phyloP scores from a whole-genome alignment of 495 filamentous ascomycete species.

The Penicillium desertorum region DNA sequence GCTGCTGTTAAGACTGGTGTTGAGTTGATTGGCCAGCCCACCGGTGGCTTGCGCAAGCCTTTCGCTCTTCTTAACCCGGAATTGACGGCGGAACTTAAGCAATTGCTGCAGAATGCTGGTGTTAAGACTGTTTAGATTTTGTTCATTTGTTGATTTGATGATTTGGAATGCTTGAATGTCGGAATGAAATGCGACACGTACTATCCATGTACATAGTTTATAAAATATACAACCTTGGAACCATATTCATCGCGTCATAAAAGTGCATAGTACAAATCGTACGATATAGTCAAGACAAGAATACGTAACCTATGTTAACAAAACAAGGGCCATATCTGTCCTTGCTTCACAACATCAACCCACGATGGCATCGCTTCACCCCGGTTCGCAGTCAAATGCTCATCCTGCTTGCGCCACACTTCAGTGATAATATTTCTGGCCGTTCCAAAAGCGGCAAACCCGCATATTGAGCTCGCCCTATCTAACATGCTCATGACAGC shows the following conservation, averaged over 20 bases:
- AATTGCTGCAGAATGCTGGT: conserved; percentile 31
- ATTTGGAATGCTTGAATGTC: conserved; percentile 4
- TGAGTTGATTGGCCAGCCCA: conserved; percentile 34
- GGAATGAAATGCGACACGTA: not conserved
- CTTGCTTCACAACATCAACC: conserved; percentile 28
- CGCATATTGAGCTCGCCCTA: conserved; percentile 24
- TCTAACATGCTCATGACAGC: conserved; percentile 27
- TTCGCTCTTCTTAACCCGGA: conserved; percentile 30
- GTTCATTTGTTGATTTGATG: not conserved
- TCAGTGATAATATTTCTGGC: conserved; percentile 32
- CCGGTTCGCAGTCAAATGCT: conserved; percentile 24
- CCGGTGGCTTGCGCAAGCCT: conserved; percentile 38
- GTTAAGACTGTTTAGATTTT: conserved; percentile 31
- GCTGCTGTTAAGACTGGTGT: conserved; percentile 38
- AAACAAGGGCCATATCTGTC: conserved; percentile 35
- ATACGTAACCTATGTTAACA: conserved; percentile 18
- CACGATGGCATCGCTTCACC: conserved; percentile 33
- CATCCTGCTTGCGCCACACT: conserved; percentile 33
- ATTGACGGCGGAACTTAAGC: conserved; percentile 29
- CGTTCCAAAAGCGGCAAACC: conserved; percentile 25
- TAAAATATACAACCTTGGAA: not conserved
- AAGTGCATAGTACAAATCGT: not conserved
- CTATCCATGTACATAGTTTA: no score
- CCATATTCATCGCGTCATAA: not conserved
- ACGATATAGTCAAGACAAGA: not conserved